Percentiles rank a stretch among this genome's conserved stretches.
Conservation (phyloP, 495 filamentous ascomycete genomes). For the Trichoderma gamsii region DNA sequence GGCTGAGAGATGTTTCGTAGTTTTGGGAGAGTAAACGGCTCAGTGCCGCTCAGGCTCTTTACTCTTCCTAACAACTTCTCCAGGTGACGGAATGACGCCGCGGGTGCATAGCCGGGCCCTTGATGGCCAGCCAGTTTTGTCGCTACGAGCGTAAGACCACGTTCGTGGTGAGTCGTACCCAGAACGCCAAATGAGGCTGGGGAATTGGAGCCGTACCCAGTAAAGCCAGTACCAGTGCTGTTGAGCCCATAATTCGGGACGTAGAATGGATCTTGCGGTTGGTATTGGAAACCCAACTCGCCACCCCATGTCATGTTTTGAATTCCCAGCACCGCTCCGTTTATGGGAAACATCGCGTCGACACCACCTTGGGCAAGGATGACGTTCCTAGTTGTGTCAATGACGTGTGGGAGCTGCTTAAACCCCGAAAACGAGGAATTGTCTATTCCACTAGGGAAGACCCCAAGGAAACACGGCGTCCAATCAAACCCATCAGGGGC, state of each 20-base stretch:
- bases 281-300: constrained; percentile 56
- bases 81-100: constrained; percentile 59
- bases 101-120: constrained; percentile 59
- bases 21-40: constrained; percentile 24
- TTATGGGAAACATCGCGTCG: constrained; percentile 53
- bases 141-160: constrained; percentile 61
- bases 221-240: constrained; percentile 18
- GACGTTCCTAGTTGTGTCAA: constrained; percentile 62
- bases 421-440: no score
- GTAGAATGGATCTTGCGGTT: constrained; percentile 54
- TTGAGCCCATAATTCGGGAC: constrained; percentile 54
- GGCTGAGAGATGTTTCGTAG: background rate
- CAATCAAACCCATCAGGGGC: constrained; percentile 55
- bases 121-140: constrained; percentile 58
- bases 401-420: constrained; percentile 65
- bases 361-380: constrained; percentile 61
- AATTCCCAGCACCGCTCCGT: constrained; percentile 64
- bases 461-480: no score
- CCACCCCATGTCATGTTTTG: constrained; percentile 87
- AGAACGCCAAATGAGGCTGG: constrained; percentile 51
- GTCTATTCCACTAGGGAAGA: no score
- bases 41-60: constrained; percentile 28
- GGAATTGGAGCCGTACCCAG: constrained; percentile 14
- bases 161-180: constrained; percentile 58
- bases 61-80: constrained; percentile 63